A percentile compares a stretch with the other conserved stretches of the same genome.
These are phyloP conservation scores for Thelephora ganbajun DNA, from an alignment of 768 basidiomycete species.

Conservation along the genomic window DNA sequence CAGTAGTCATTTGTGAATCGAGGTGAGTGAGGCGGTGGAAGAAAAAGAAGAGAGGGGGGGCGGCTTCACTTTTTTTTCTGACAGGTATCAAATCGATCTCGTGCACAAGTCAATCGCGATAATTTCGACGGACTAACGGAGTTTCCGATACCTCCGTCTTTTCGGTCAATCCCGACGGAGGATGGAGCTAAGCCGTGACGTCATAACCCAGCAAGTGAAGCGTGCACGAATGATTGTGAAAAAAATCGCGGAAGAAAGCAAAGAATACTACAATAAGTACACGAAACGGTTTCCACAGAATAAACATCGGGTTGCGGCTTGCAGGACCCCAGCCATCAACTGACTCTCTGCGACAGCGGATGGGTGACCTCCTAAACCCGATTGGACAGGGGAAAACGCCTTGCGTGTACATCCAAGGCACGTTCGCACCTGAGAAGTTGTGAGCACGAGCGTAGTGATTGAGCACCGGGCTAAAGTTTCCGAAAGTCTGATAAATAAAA, in stretches of 20 bases:
- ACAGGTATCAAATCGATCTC: too few relatives aligned
- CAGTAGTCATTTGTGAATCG: neutral
- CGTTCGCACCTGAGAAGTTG: conserved; percentile 66
- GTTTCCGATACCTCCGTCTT: too few relatives aligned
- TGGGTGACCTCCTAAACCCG: conserved; percentile 7
- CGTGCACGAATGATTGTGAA: too few relatives aligned
- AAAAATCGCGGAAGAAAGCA: too few relatives aligned
- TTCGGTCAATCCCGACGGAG: too few relatives aligned
- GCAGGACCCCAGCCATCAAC: conserved; percentile 16
- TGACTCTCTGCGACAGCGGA: conserved; percentile 21
- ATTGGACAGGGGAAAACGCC: conserved; percentile 34
- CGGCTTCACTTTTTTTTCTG: neutral
- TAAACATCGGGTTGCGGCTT: conserved; percentile 16
- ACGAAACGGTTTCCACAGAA: conserved; percentile 19
- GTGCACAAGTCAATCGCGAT: too few relatives aligned
- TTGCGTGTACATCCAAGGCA: conserved; percentile 75
- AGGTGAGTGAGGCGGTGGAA: neutral
- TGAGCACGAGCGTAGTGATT: conserved; percentile 65
- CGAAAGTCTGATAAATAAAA: conserved; percentile 9
- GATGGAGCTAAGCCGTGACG: too few relatives aligned
- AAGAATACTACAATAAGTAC: conserved; percentile 11
- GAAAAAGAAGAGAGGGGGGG: neutral
- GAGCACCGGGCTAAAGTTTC: conserved; percentile 53
- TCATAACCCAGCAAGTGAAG: too few relatives aligned
- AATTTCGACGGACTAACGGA: too few relatives aligned